Base-by-base conservation (phyloP, 2,329 filamentous ascomycete species). In the Microdochium paspali region DNA sequence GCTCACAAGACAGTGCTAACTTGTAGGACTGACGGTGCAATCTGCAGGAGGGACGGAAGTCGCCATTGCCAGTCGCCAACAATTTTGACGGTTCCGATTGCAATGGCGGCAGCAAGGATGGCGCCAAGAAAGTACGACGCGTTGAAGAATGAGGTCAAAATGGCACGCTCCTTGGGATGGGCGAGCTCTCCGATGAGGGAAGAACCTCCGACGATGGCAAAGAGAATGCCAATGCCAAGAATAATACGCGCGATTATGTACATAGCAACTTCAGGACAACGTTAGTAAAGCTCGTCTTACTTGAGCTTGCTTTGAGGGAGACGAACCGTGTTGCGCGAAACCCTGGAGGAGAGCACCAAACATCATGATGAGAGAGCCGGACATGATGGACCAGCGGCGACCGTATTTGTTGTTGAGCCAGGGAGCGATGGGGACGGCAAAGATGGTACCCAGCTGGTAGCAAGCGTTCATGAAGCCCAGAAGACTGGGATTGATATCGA, bases 181-280 rank as follows among this genome's bases (percentile, higher is more conserved):
- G 71, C 77, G 24, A 82, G 64, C 56, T 82, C 79, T 61, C 77
- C 78, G 25, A 82, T 77, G 46, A 82, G 61, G 30, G 74, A 69
- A 1, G 78, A 75, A 3, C 74, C 78, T 2, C 76, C 73, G 30
- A 80, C 73, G 50, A 81, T 81, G 50, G 72, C 74, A 53, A 77
- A 79, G 0, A 76, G 73, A 44, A 82, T 77, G n/a, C 79, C 79
- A 21, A 77, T 73, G 15, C 79, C 79, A n/a, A 82, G 71, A 23
- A 82, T 64, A 49, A 79, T 69, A 48, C 79, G 74, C 10, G 79
- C 69, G 21, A 80, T 62, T 51, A 82, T 75, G 55, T 80, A 83
- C 78, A 81, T 82, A 15, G 12, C 6, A 26, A 46, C 18, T 40
- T n/a, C 35, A 21, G 9, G 18, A 18, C 9, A 20, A 10, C 3